These are phyloP conservation scores for Lipomyces starkeyi DNA, from an alignment of 805 yeast species.

Conservation along the genomic window DNA sequence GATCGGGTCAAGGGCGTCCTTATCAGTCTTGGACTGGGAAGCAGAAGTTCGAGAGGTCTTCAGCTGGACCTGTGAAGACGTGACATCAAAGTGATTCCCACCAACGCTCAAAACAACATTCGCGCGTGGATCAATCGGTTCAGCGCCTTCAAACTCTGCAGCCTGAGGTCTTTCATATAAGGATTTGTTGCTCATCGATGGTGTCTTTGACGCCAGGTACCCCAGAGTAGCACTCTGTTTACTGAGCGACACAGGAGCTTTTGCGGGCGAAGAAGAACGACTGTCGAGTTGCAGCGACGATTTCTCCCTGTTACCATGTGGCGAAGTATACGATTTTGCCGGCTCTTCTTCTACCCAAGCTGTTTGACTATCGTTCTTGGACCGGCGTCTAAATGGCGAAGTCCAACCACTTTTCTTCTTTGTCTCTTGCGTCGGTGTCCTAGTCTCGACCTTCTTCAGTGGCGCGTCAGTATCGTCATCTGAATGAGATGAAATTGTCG, in stretches of 20 bases:
- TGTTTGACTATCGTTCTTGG: slow-evolving; percentile 44
- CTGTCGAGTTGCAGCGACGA: background rate
- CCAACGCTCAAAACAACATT: slow-evolving; percentile 35
- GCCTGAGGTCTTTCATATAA: background rate
- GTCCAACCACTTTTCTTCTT: slow-evolving; percentile 49
- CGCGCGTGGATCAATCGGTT: slow-evolving; percentile 30
- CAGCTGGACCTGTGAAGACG: slow-evolving; percentile 9
- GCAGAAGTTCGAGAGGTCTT: background rate
- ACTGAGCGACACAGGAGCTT: slow-evolving; percentile 9
- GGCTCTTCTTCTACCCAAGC: slow-evolving; percentile 38
- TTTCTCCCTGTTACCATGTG: slow-evolving; percentile 9
- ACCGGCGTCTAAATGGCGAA: slow-evolving; percentile 51
- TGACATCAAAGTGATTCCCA: slow-evolving; percentile 27
- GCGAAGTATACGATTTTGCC: slow-evolving; percentile 2
- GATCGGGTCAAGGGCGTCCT: slow-evolving; percentile 53
- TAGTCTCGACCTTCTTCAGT: background rate
- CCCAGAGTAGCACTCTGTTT: slow-evolving; percentile 2
- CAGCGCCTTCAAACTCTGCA: slow-evolving; percentile 11
- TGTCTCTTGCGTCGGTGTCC: background rate
- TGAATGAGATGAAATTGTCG: slow-evolving; percentile 36
- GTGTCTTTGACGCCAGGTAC: background rate
- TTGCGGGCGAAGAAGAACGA: slow-evolving; percentile 4
- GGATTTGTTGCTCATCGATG: slow-evolving; percentile 9
- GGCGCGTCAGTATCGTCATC: slow-evolving; percentile 25
- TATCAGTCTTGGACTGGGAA: background rate